A percentile compares a stretch with the other conserved stretches of the same genome.
phyloP scores from a whole-genome alignment of 768 basidiomycete species.

The Tulasnella sp. region DNA sequence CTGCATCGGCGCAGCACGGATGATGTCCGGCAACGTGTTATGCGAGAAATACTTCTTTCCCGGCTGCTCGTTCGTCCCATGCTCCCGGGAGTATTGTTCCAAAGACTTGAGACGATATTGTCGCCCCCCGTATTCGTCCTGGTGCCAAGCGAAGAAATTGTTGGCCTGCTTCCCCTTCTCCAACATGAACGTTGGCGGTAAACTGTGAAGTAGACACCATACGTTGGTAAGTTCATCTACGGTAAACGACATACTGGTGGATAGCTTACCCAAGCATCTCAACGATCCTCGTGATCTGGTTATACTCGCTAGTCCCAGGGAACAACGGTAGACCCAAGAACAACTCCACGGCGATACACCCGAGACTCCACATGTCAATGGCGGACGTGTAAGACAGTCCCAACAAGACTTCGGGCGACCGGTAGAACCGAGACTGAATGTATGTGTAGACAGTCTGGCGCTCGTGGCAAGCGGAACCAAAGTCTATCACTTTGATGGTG shows the following conservation, averaged over 20 bases:
- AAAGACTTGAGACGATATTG: conserved; percentile 74
- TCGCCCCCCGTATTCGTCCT: conserved; percentile 70
- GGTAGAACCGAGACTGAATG: conserved; percentile 98
- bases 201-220: conserved; percentile 38
- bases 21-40: conserved; percentile 85
- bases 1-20: conserved; percentile 92
- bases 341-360: conserved; percentile 96
- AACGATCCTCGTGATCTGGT: conserved; percentile 91
- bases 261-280: conserved; percentile 91
- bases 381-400: conserved; percentile 89
- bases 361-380: conserved; percentile 99
- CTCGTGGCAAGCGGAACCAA: conserved; percentile 98
- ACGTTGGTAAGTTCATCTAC: background rate
- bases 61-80: conserved; percentile 91
- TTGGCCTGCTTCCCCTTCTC: conserved; percentile 91
- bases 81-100: conserved; percentile 93
- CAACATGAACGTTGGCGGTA: conserved; percentile 87
- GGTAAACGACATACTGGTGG: background rate
- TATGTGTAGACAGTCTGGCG: conserved; percentile 99
- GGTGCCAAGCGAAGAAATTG: conserved; percentile 83
- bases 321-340: conserved; percentile 95
- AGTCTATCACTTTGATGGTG: conserved; percentile 98
- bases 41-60: conserved; percentile 99
- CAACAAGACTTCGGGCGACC: conserved; percentile 92
- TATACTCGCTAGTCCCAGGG: conserved; percentile 98